A percentile compares a stretch with the other conserved stretches of the same genome.
phyloP scores from a whole-genome alignment of 1,139 yeast genomes.

The Arxiozyma slooffiae region DNA sequence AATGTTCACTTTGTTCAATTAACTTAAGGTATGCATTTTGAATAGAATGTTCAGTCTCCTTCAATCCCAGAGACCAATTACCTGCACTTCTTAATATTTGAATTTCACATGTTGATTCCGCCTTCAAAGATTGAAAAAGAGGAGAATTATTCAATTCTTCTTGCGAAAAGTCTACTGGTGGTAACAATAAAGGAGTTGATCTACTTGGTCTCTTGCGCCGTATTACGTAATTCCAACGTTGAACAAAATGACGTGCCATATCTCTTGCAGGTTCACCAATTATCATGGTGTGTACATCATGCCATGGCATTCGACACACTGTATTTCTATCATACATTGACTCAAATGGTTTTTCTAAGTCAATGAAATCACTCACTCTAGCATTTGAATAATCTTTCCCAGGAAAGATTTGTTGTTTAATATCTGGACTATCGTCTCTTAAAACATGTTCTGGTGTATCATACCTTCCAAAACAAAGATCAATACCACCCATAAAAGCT shows the following conservation, averaged over 20 bases:
- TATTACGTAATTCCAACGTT: conserved; percentile 89
- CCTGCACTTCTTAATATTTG: conserved; percentile 86
- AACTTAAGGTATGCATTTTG: conserved; percentile 85
- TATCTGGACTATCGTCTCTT: conserved; percentile 54
- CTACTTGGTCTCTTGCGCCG: conserved; percentile 93
- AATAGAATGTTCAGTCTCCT: conserved; percentile 78
- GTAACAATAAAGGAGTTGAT: conserved; percentile 81
- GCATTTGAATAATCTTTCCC: conserved; percentile 98
- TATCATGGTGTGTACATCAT: conserved; percentile 93
- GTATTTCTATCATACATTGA: conserved; percentile 79
- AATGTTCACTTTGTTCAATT: conserved; percentile 87
- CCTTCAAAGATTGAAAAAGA: conserved; percentile 31
- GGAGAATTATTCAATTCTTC: conserved; percentile 58
- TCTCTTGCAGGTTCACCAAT: conserved; percentile 96
- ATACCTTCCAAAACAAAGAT: conserved; percentile 87
- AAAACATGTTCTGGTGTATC: conserved; percentile 95
- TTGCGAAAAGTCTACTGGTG: conserved; percentile 78
- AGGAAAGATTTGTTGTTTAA: conserved; percentile 68
- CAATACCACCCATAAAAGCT: conserved; percentile 92
- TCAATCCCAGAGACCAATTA: conserved; percentile 83
- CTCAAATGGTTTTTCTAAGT: conserved; percentile 76
- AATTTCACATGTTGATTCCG: conserved; percentile 76
- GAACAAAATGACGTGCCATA: conserved; percentile 86
- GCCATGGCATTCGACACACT: conserved; percentile 98
- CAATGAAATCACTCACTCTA: conserved; percentile 75